A percentile compares a stretch with the other conserved stretches of the same genome.
Evolutionary conservation across 352 stramenopile species (phyloP).

Genomic region (Saprolegnia parasitica): DNA sequence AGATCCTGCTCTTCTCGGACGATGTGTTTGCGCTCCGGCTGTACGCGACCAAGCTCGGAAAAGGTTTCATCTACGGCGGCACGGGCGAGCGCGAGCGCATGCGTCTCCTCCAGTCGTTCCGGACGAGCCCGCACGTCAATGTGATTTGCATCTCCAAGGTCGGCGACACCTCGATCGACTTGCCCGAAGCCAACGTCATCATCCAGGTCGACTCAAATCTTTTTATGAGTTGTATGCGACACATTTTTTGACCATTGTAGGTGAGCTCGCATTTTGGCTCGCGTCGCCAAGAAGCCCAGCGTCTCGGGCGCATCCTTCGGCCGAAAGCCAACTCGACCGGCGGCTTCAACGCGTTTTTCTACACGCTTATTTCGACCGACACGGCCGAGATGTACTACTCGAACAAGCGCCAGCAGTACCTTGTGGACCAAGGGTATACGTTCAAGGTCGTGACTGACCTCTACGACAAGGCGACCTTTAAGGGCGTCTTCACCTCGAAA

Average conservation of each 20-base stretch:
- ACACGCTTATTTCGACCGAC: conserved; percentile 98
- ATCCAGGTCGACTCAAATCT: conserved; percentile 80
- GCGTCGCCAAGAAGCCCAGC: conserved; percentile 98
- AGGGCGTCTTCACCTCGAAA: conserved; percentile 77
- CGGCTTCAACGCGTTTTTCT: conserved; percentile 99
- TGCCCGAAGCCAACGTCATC: conserved; percentile 99
- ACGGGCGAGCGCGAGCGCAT: conserved; percentile 91
- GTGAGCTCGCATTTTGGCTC: conserved; percentile 98
- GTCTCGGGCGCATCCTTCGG: conserved; percentile 98
- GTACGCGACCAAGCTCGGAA: conserved; percentile 90
- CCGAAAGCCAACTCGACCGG: conserved; percentile 94
- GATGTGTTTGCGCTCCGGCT: conserved; percentile 95
- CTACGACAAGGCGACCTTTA: conserved; percentile 70
- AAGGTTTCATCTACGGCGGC: conserved; percentile 95
- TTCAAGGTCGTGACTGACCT: conserved; percentile 99
- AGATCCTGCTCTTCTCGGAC: conserved; percentile 99
- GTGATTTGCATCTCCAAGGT: conserved; percentile 93
- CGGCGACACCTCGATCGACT: conserved; percentile 98
- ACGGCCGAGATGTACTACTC: conserved; percentile 99
- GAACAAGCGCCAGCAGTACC: conserved; percentile 98
- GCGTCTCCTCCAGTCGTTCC: conserved; percentile 80
- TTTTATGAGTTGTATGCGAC: background rate
- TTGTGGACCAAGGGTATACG: conserved; percentile 99
- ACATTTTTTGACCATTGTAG: background rate
- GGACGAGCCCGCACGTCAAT: conserved; percentile 78